These are phyloP conservation scores for Didymosphaeria variabile DNA, from an alignment of 2,329 filamentous ascomycete genomes.

Conservation along the genomic window DNA sequence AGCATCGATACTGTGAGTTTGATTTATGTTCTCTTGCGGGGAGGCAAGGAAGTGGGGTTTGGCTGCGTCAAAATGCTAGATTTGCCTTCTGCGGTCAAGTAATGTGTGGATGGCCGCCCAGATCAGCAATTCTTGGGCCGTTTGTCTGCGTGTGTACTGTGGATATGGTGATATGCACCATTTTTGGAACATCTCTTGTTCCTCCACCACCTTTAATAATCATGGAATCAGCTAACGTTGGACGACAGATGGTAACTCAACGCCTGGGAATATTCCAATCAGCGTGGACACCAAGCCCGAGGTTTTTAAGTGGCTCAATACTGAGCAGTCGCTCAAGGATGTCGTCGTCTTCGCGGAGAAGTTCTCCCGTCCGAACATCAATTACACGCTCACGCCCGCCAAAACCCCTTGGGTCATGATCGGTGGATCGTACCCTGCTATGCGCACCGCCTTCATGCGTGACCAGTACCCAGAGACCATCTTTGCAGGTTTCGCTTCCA, in stretches of 20 bases:
- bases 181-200: too few relatives aligned
- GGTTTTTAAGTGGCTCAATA: slow-evolving; percentile 49
- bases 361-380: slow-evolving; percentile 49
- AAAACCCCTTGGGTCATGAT: slow-evolving; percentile 51
- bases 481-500: slow-evolving; percentile 47
- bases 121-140: too few relatives aligned
- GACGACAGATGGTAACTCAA: slow-evolving; percentile 50
- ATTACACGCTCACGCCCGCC: slow-evolving; percentile 44
- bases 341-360: slow-evolving; percentile 51
- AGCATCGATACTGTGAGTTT: slow-evolving; percentile 50
- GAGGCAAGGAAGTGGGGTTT: too few relatives aligned
- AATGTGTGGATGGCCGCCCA: too few relatives aligned
- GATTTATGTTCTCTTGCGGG: background rate
- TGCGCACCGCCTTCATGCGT: slow-evolving; percentile 52
- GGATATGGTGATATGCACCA: too few relatives aligned
- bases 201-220: too few relatives aligned
- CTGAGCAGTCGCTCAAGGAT: slow-evolving; percentile 54
- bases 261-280: slow-evolving; percentile 38
- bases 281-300: slow-evolving; percentile 42
- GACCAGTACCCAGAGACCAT: slow-evolving; percentile 51
- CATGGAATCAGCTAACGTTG: slow-evolving; percentile 10
- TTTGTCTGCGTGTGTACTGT: too few relatives aligned
- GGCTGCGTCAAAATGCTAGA: too few relatives aligned
- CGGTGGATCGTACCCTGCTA: slow-evolving; percentile 50
- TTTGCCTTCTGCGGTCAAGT: too few relatives aligned